These are phyloP conservation scores for Cokeromyces recurvatus DNA, from an alignment of 371 early-diverging fungal species.

Conservation along the genomic window DNA sequence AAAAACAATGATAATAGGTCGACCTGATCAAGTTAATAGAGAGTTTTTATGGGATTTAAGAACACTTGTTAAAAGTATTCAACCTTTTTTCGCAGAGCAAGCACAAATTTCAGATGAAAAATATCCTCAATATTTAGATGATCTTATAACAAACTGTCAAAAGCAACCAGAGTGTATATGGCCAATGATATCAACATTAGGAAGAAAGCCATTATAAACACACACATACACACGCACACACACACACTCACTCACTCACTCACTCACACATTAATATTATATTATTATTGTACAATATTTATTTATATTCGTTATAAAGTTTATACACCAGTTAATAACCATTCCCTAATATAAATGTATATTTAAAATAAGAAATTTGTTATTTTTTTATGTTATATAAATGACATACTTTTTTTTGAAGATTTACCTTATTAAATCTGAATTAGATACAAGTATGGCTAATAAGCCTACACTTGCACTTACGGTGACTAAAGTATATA, in stretches of 20 bases:
- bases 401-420: no score
- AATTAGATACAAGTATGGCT: conserved; percentile 32
- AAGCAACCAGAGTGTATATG: conserved; percentile 12
- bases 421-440: conserved; percentile 33
- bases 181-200: conserved; percentile 13
- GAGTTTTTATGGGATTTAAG: conserved; percentile 20
- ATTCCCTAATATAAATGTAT: no score
- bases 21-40: conserved; percentile 14
- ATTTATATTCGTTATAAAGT: no score
- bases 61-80: conserved; percentile 14
- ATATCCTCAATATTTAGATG: conserved; percentile 16
- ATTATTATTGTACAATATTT: no score
- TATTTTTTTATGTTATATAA: no score
- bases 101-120: conserved; percentile 7
- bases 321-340: no score
- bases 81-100: conserved; percentile 14
- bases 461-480: conserved; percentile 38
- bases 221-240: no score
- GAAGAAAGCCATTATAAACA: no score
- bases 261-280: no score
- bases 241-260: no score
- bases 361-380: no score
- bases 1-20: conserved; percentile 4
- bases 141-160: conserved; percentile 5
- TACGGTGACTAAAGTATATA: conserved; percentile 29